Conservation (phyloP, 2,329 filamentous ascomycete genomes). For the Ceratocystis alfenasii region DNA sequence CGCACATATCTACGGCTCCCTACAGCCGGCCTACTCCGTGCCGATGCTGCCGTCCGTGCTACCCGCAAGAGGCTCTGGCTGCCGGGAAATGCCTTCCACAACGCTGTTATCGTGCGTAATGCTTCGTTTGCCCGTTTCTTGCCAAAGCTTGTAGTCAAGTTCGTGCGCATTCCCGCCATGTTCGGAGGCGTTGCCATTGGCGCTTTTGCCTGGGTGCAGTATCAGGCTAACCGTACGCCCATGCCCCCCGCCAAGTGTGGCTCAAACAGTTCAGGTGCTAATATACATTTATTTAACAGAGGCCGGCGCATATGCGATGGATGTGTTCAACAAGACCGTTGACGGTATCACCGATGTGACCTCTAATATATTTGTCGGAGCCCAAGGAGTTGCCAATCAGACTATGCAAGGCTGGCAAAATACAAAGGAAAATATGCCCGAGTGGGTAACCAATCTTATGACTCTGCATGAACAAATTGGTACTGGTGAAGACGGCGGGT, state of each 20-base stretch:
- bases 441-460: slow-evolving; percentile 70
- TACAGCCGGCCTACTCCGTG: slow-evolving; percentile 55
- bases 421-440: slow-evolving; percentile 61
- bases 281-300: slow-evolving; percentile 28
- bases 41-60: slow-evolving; percentile 50
- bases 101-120: slow-evolving; percentile 54
- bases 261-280: no score
- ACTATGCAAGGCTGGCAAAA: slow-evolving; percentile 70
- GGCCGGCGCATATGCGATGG: slow-evolving; percentile 41
- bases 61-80: slow-evolving; percentile 59
- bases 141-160: slow-evolving; percentile 82
- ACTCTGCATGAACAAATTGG: slow-evolving; percentile 48
- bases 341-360: slow-evolving; percentile 61
- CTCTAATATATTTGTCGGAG: slow-evolving; percentile 55
- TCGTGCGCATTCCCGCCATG: slow-evolving; percentile 76
- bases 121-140: slow-evolving; percentile 55
- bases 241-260: not conserved
- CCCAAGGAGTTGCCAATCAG: slow-evolving; percentile 65
- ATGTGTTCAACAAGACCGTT: slow-evolving; percentile 60
- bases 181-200: slow-evolving; percentile 82
- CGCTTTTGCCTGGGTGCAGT: slow-evolving; percentile 83
- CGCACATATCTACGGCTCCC: slow-evolving; percentile 43
- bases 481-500: slow-evolving; percentile 40
- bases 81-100: slow-evolving; percentile 74
- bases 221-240: slow-evolving; percentile 74